These are phyloP conservation scores for Acmispon strigosus DNA, from an alignment of 306 rosid species.

Conservation along the genomic window DNA sequence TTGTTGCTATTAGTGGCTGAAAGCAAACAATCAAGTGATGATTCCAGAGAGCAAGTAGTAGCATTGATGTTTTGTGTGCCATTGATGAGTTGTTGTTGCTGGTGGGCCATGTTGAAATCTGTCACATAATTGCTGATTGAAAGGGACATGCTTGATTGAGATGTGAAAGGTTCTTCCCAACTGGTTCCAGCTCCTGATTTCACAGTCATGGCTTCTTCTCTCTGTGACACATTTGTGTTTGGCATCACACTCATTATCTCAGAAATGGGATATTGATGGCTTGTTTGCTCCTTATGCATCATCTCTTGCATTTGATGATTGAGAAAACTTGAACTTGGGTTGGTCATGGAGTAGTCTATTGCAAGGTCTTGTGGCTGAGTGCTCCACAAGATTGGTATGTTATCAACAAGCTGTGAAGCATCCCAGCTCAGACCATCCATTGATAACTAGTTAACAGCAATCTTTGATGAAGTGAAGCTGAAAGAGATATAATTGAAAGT, in stretches of 20 bases:
- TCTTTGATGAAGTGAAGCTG: too few relatives aligned
- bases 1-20: conserved; percentile 31
- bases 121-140: conserved; percentile 22
- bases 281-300: conserved; percentile 18
- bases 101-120: conserved; percentile 39
- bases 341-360: conserved; percentile 32
- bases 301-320: conserved; percentile 35
- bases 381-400: conserved; percentile 44
- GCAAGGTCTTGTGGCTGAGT: conserved; percentile 47
- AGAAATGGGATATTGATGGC: conserved; percentile 9
- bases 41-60: conserved; percentile 27
- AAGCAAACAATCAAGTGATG: conserved; percentile 41
- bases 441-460: neutral
- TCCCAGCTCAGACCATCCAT: conserved; percentile 72
- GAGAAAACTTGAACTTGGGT: conserved; percentile 20
- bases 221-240: conserved; percentile 24
- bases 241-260: conserved; percentile 17
- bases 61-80: conserved; percentile 20
- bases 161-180: conserved; percentile 27
- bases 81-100: conserved; percentile 13
- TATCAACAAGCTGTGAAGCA: conserved; percentile 35
- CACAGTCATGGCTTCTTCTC: conserved; percentile 4
- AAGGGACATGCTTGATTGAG: conserved; percentile 25
- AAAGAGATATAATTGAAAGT: conserved; percentile 19
- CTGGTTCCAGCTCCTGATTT: conserved; percentile 18